These are phyloP conservation scores for Sphaerostilbella broomeana DNA, from an alignment of 2,329 filamentous ascomycete species.

Conservation along the genomic window DNA sequence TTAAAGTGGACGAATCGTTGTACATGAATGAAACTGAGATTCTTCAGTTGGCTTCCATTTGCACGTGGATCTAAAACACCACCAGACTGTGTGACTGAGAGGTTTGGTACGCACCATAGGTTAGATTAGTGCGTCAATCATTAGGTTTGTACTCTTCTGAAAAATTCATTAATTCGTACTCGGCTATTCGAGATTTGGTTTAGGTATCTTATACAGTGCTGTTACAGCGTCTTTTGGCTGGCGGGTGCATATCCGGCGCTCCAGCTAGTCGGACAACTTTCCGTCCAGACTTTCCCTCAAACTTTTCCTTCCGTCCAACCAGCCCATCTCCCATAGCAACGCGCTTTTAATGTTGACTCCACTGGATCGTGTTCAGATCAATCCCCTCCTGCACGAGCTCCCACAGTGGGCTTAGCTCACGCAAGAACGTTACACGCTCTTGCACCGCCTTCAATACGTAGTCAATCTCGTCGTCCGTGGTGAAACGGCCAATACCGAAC, in stretches of 20 bases:
- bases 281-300: slow-evolving; percentile 3
- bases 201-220: slow-evolving; percentile 24
- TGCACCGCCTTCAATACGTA: slow-evolving; percentile 93
- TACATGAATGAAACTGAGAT: no score
- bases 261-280: slow-evolving; percentile 12
- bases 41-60: no score
- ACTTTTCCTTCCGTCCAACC: not conserved
- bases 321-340: not conserved
- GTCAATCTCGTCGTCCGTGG: slow-evolving; percentile 89
- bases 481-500: slow-evolving; percentile 96
- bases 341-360: slow-evolving; percentile 80
- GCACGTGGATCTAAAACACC: no score
- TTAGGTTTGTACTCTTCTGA: no score
- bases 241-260: slow-evolving; percentile 15
- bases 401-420: slow-evolving; percentile 94
- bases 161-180: slow-evolving; percentile 14
- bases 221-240: slow-evolving; percentile 26
- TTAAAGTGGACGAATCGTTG: no score
- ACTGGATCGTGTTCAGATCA: slow-evolving; percentile 92
- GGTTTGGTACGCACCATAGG: no score
- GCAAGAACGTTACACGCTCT: slow-evolving; percentile 84
- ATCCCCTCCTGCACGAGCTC: slow-evolving; percentile 96
- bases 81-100: no score
- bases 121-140: no score
- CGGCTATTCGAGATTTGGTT: slow-evolving; percentile 1